A percentile compares a stretch with the other conserved stretches of the same genome.
Conservation (phyloP, 805 yeast genomes). For the Cyberlindnera sargentensis region DNA sequence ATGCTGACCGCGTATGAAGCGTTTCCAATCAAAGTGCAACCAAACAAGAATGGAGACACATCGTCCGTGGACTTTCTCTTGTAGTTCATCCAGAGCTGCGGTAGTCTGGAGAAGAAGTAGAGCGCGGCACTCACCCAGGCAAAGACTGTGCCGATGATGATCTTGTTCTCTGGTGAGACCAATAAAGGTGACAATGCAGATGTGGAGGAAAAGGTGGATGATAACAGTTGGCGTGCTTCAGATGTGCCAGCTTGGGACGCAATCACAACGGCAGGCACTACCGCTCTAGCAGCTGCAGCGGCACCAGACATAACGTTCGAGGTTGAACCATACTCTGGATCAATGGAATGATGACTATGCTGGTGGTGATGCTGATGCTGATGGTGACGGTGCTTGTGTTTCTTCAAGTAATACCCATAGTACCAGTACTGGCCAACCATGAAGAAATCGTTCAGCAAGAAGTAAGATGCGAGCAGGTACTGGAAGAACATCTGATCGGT, state of each 20-base stretch:
- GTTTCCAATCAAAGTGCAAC: slow-evolving; percentile 75
- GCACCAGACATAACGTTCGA: neutral
- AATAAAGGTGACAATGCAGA: neutral
- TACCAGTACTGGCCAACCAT: slow-evolving; percentile 66
- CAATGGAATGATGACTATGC: neutral
- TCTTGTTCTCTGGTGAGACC: slow-evolving; percentile 1
- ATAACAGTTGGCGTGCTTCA: slow-evolving; percentile 13
- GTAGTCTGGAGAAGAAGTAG: slow-evolving; percentile 74
- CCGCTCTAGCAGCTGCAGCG: slow-evolving; percentile 10
- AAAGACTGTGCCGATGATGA: slow-evolving; percentile 35
- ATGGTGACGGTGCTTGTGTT: slow-evolving; percentile 28
- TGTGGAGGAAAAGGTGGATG: slow-evolving; percentile 2
- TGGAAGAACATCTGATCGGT: slow-evolving; percentile 83
- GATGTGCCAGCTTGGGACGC: slow-evolving; percentile 22
- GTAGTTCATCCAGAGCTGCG: slow-evolving; percentile 76
- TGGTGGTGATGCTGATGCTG: slow-evolving; percentile 18
- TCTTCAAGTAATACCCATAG: slow-evolving; percentile 38
- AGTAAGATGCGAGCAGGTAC: slow-evolving; percentile 62
- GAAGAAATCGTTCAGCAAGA: slow-evolving; percentile 62
- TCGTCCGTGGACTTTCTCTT: slow-evolving; percentile 80
- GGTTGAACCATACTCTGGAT: slow-evolving; percentile 1
- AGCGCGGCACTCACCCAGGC: slow-evolving; percentile 79
- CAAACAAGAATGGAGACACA: slow-evolving; percentile 71
- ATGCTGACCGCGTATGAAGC: slow-evolving; percentile 71
- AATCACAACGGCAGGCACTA: slow-evolving; percentile 20